phyloP scores from a whole-genome alignment of 306 rosid species.

The Vigna radiata region DNA sequence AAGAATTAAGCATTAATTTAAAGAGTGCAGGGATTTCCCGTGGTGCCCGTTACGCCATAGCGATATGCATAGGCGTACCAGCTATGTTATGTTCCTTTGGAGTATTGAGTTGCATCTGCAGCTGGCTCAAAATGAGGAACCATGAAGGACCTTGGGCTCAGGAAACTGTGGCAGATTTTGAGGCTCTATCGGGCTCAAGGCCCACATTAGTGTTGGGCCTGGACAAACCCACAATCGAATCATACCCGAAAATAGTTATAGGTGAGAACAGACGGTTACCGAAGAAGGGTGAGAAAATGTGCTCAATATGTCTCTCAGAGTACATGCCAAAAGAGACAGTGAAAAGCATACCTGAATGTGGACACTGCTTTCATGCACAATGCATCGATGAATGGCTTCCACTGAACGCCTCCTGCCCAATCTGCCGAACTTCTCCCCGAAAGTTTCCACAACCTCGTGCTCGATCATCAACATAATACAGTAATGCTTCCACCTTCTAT shows the following conservation, averaged over 20 bases:
- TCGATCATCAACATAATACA: background rate
- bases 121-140: conserved; percentile 17
- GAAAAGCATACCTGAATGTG: conserved; percentile 68
- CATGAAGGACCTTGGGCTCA: conserved; percentile 39
- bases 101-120: conserved; percentile 46
- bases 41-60: conserved; percentile 56
- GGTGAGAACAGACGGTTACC: conserved; percentile 58
- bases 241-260: conserved; percentile 65
- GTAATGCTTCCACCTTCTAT: background rate
- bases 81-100: conserved; percentile 53
- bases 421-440: conserved; percentile 66
- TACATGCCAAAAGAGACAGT: conserved; percentile 68
- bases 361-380: conserved; percentile 73
- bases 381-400: conserved; percentile 86
- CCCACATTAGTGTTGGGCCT: conserved; percentile 53
- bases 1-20: background rate
- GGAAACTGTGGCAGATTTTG: conserved; percentile 50
- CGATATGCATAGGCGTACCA: conserved; percentile 59
- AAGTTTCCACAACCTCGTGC: conserved; percentile 4
- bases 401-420: conserved; percentile 73
- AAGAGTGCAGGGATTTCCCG: conserved; percentile 59
- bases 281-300: conserved; percentile 50
- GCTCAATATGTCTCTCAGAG: conserved; percentile 76
- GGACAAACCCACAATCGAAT: conserved; percentile 61
- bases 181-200: conserved; percentile 42